A percentile compares a stretch with the other conserved stretches of the same genome.
Evolutionary conservation across 495 filamentous ascomycete genomes (phyloP).

Genomic region (Penicillium simplicissimum): DNA sequence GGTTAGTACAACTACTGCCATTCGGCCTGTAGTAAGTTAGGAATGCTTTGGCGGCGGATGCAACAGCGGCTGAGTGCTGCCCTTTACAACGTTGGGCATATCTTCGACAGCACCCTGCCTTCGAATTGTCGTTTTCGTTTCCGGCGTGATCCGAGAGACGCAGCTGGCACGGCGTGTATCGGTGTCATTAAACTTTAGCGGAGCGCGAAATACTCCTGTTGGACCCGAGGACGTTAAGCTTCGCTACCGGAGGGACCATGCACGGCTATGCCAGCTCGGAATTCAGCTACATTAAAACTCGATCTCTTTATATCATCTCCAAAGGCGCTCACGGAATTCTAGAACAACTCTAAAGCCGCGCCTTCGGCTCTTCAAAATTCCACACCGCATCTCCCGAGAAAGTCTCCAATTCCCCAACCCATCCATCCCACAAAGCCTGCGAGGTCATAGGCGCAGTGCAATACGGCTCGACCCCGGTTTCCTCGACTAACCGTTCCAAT

Average conservation of each 20-base stretch:
- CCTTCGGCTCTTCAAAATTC: background rate
- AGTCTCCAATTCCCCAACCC: constrained; percentile 4
- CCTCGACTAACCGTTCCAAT: constrained; percentile 9
- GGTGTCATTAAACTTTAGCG: too few species aligned
- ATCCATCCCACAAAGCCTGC: constrained; percentile 10
- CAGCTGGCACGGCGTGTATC: too few species aligned
- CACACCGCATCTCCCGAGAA: background rate
- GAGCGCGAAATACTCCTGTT: too few species aligned
- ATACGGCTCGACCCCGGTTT: constrained; percentile 14
- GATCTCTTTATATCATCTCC: background rate
- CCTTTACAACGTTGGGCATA: too few species aligned
- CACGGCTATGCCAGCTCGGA: background rate
- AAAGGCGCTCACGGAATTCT: background rate
- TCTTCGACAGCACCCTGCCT: too few species aligned
- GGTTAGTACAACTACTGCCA: background rate
- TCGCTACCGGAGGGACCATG: too few species aligned
- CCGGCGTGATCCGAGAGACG: too few species aligned
- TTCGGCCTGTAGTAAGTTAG: too few species aligned
- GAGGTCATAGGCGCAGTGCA: constrained; percentile 15
- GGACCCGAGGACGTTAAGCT: too few species aligned
- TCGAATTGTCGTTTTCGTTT: too few species aligned
- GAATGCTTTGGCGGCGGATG: too few species aligned
- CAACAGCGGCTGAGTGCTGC: too few species aligned
- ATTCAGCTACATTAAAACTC: background rate
- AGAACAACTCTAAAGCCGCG: background rate